These are phyloP conservation scores for Xylariales sp. DNA, from an alignment of 2,329 filamentous ascomycete genomes.

Conservation along the genomic window DNA sequence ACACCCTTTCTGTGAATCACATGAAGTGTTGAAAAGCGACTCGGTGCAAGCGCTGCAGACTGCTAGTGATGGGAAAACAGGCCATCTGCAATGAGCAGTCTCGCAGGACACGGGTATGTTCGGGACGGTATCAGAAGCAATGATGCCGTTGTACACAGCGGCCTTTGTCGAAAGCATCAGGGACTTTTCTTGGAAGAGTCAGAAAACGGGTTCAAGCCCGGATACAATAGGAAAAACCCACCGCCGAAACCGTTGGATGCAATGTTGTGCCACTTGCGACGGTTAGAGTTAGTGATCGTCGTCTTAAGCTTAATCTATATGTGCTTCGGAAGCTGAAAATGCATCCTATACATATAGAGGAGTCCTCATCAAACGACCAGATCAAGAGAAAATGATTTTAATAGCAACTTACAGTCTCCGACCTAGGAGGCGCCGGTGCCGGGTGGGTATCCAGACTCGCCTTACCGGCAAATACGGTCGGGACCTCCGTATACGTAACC, in stretches of 20 bases:
- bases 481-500: conserved; percentile 50
- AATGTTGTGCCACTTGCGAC: conserved; percentile 49
- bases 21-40: conserved; percentile 32
- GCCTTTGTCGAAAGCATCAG: conserved; percentile 53
- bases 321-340: neutral
- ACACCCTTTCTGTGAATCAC: conserved; percentile 43
- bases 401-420: conserved; percentile 46
- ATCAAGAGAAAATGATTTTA: neutral
- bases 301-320: neutral
- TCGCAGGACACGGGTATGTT: conserved; percentile 47
- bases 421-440: conserved; percentile 48
- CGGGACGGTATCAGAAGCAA: conserved; percentile 47
- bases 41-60: conserved; percentile 52
- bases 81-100: conserved; percentile 53
- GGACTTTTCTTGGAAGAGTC: conserved; percentile 36
- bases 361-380: neutral
- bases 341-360: neutral
- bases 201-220: conserved; percentile 21
- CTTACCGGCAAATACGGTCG: conserved; percentile 39
- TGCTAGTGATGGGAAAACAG: conserved; percentile 51
- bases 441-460: conserved; percentile 37
- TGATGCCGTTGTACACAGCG: conserved; percentile 54
- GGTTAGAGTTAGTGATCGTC: neutral
- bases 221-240: conserved; percentile 3
- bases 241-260: conserved; percentile 40